phyloP scores from a whole-genome alignment of 2,329 filamentous ascomycete genomes.

The Pezicula radicicola region DNA sequence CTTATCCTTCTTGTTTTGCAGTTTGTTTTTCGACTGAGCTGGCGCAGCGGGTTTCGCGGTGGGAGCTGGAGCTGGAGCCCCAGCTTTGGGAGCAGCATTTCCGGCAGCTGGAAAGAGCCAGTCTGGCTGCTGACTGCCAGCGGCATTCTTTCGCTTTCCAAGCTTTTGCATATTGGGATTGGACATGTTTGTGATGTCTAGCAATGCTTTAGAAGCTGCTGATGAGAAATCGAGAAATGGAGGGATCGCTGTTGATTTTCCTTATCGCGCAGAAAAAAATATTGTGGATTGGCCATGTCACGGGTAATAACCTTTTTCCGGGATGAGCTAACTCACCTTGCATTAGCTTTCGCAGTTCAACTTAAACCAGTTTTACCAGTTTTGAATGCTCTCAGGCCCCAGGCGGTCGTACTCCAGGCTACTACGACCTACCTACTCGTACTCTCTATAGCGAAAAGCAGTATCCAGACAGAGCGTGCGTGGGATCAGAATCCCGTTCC shows the following conservation, averaged over 20 bases:
- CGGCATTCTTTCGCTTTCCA: constrained; percentile 23
- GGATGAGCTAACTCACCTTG: no score
- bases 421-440: no score
- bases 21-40: constrained; percentile 16
- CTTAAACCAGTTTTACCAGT: no score
- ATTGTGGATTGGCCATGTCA: neutral
- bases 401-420: no score
- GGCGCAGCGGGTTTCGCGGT: neutral
- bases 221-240: neutral
- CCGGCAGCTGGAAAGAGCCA: constrained; percentile 27
- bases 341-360: no score
- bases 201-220: neutral
- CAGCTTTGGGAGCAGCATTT: constrained; percentile 9
- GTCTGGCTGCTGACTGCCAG: constrained; percentile 21
- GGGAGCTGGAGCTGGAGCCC: neutral
- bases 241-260: neutral
- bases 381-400: no score
- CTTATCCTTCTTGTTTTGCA: constrained; percentile 21
- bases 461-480: no score
- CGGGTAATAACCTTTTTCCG: no score
- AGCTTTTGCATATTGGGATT: constrained; percentile 30
- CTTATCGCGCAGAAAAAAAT: neutral
- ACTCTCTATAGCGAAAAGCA: no score
- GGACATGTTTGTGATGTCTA: neutral
- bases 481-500: no score